phyloP scores from a whole-genome alignment of 2,329 filamentous ascomycete genomes.

The Penicillium polonicum region DNA sequence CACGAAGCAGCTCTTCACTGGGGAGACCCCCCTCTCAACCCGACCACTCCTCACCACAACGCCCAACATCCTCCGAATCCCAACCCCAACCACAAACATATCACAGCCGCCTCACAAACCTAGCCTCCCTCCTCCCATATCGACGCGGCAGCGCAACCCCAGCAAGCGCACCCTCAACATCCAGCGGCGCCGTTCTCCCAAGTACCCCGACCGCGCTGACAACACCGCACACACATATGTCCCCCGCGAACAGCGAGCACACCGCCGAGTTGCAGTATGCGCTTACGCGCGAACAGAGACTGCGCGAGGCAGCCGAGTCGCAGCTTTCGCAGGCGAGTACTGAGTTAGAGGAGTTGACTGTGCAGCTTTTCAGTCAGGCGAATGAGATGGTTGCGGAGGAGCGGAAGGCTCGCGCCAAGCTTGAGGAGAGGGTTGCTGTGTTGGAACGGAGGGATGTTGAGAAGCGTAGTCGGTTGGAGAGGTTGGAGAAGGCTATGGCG shows the following conservation, averaged over 20 bases:
- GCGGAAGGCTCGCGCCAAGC: conserved; percentile 56
- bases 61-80: conserved; percentile 25
- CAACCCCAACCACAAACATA: conserved; percentile 27
- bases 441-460: conserved; percentile 49
- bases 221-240: conserved; percentile 15
- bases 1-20: conserved; percentile 28
- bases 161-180: conserved; percentile 22
- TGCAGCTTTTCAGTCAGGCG: conserved; percentile 61
- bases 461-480: conserved; percentile 53
- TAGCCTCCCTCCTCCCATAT: conserved; percentile 42
- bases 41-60: conserved; percentile 41
- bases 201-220: conserved; percentile 12
- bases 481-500: conserved; percentile 56
- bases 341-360: conserved; percentile 62
- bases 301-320: conserved; percentile 58
- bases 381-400: conserved; percentile 67
- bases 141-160: conserved; percentile 34
- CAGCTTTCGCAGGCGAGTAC: conserved; percentile 54
- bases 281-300: conserved; percentile 54
- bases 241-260: conserved; percentile 26
- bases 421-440: conserved; percentile 49
- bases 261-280: conserved; percentile 52
- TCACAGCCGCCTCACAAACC: conserved; percentile 39
- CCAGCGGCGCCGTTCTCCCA: conserved; percentile 24
- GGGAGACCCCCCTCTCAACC: conserved; percentile 24